A percentile compares a stretch with the other conserved stretches of the same genome.
These are phyloP conservation scores for Jimgerdemannia lactiflua DNA, from an alignment of 192 early-diverging fungal genomes.

Conservation along the genomic window DNA sequence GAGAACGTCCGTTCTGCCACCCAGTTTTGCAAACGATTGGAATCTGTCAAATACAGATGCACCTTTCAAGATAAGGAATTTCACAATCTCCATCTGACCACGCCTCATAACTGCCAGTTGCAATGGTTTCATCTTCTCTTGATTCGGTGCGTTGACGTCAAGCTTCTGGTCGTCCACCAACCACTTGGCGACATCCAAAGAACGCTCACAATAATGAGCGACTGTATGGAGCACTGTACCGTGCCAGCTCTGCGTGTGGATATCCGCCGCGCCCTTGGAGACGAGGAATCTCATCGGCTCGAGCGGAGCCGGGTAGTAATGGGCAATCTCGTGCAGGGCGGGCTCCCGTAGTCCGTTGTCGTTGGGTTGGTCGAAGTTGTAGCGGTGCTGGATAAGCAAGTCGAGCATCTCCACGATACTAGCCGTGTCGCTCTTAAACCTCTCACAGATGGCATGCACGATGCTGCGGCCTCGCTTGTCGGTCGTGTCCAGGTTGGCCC, in stretches of 20 bases:
- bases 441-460: background rate
- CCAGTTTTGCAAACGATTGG: background rate
- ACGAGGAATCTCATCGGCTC: background rate
- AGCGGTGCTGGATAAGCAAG: background rate
- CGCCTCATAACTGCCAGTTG: background rate
- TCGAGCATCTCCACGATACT: background rate
- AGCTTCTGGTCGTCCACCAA: background rate
- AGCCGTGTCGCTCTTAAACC: background rate
- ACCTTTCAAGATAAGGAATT: background rate
- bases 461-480: background rate
- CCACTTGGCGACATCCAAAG: background rate
- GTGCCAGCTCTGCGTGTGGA: background rate
- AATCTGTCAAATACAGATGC: background rate
- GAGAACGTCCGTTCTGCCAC: background rate
- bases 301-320: background rate
- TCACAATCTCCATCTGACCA: background rate
- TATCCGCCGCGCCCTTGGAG: background rate
- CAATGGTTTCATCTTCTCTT: background rate
- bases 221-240: background rate
- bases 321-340: background rate
- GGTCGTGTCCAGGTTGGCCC: background rate
- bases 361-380: background rate
- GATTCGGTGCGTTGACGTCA: background rate
- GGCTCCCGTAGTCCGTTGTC: background rate
- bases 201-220: background rate